Base-by-base conservation (phyloP, 192 early-diverging fungal species). In the Entomortierella parvispora region DNA sequence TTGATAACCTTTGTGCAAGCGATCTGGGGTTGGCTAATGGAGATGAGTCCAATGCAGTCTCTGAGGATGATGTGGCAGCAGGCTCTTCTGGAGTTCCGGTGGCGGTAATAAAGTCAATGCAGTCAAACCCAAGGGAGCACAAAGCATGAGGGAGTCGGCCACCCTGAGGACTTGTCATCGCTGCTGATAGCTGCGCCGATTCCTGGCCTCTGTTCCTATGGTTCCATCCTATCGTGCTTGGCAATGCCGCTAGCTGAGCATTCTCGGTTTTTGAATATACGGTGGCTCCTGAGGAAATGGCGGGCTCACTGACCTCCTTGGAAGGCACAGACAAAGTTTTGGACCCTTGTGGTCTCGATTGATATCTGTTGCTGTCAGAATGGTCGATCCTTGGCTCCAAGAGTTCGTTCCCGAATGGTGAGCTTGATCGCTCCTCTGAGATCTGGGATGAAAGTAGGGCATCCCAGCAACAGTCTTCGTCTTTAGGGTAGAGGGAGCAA, bases 391-490 rank as follows among this genome's bases (percentile, higher is more conserved):
- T n/a, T 26, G 18, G 11, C 22, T 32, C 14, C 46, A 14, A 2
- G 65, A 15, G 17, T 47, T 3, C 6, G 29, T 55, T 29, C 28
- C 34, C 31, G 15, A n/a, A 20, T 20, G 22, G 57, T 14, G 37
- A 4, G 25, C 31, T n/a, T n/a, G 49, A n/a, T 23, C 53, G 42
- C 23, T 28, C 26, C 17, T n/a, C 26, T 4, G 58, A 20, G 23
- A 52, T 32, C 26, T 58, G 61, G 14, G 62, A 18, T 22, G 46
- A 52, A 15, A 72, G 56, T 31, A 72, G 34, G 18, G 26, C 40
- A 11, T 72, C 62, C 69, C 69, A 72, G 59, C 60, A 62, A 17
- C 47, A 42, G 56, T 75, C 71, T 5, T 75, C 70, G 23, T 72
- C 71, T 32, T 47, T 66, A 59, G 43, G 58, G 25, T 49, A 61